These are phyloP conservation scores for Rutstroemia sp. DNA, from an alignment of 2,329 filamentous ascomycete species.

Conservation along the genomic window DNA sequence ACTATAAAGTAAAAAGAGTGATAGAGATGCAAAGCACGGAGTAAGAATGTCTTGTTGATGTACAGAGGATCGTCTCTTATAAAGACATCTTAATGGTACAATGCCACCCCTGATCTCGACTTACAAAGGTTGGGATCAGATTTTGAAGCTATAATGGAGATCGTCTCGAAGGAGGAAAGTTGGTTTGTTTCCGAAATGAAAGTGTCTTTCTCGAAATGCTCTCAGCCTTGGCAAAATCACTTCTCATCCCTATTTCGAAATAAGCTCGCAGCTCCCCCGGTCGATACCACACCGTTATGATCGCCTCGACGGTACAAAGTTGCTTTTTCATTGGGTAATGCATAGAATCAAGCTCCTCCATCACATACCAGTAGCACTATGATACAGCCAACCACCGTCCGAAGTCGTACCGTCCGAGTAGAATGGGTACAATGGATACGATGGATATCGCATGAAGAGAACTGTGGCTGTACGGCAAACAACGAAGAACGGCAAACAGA, in stretches of 20 bases:
- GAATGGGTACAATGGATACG: too few relatives aligned
- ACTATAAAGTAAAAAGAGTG: constrained; percentile 8
- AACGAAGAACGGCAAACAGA: too few relatives aligned
- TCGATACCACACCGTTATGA: background rate
- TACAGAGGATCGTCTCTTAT: constrained; percentile 4
- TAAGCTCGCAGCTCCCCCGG: background rate
- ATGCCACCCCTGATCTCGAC: background rate
- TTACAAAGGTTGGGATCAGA: background rate
- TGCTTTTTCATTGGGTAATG: too few relatives aligned
- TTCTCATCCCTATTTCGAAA: background rate
- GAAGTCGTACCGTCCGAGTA: too few relatives aligned
- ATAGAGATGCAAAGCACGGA: constrained; percentile 3
- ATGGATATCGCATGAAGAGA: too few relatives aligned
- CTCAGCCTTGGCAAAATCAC: background rate
- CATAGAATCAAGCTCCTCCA: too few relatives aligned
- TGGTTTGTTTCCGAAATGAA: constrained; percentile 5
- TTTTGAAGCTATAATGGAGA: background rate
- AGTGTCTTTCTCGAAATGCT: constrained; percentile 1
- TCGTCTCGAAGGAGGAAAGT: constrained; percentile 1
- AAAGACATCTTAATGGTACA: background rate
- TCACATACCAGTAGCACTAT: too few relatives aligned
- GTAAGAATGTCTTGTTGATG: background rate
- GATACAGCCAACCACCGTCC: too few relatives aligned
- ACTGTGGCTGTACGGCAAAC: too few relatives aligned
- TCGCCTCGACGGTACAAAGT: too few relatives aligned